These are phyloP conservation scores for Linderina pennispora DNA, from an alignment of 192 early-diverging fungal species.

Conservation along the genomic window DNA sequence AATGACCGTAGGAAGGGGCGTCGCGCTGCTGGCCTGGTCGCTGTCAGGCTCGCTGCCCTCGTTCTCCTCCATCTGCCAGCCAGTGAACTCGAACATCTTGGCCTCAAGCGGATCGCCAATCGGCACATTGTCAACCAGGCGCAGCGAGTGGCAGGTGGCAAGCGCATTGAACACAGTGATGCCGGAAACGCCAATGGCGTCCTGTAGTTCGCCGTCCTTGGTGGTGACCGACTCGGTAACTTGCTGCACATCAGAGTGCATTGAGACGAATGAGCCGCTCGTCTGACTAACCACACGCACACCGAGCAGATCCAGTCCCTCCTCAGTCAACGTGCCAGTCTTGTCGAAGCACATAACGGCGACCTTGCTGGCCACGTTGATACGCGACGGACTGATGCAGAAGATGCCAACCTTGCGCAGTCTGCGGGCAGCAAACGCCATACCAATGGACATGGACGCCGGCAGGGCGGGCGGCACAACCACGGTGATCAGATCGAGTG, in stretches of 20 bases:
- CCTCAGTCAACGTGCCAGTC: conserved; percentile 94
- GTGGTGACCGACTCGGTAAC: not conserved
- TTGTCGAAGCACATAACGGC: conserved; percentile 97
- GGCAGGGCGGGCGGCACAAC: conserved; percentile 95
- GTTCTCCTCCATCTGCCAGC: conserved; percentile 87
- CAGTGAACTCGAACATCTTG: conserved; percentile 95
- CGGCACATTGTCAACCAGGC: conserved; percentile 70
- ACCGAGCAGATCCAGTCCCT: conserved; percentile 88
- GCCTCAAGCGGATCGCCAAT: conserved; percentile 95
- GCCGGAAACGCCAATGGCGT: not conserved
- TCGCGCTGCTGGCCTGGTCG: not conserved
- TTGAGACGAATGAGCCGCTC: conserved; percentile 27
- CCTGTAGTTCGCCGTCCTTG: conserved; percentile 1
- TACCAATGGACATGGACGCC: conserved; percentile 95
- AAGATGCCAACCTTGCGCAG: conserved; percentile 77
- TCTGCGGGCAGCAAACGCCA: conserved; percentile 84
- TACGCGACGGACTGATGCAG: conserved; percentile 87
- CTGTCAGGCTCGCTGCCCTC: conserved; percentile 12
- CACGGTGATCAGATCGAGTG: conserved; percentile 92
- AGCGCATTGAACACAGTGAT: conserved; percentile 50
- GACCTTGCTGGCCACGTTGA: conserved; percentile 95
- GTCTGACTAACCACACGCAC: conserved; percentile 50
- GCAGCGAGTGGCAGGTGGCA: conserved; percentile 79
- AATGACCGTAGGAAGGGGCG: conserved; percentile 60
- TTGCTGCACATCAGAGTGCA: conserved; percentile 10